Evolutionary conservation across 352 stramenopile genomes (phyloP), one percentile per base, ranked within the genome.

Genomic region (Phytophthora hybrid): DNA sequence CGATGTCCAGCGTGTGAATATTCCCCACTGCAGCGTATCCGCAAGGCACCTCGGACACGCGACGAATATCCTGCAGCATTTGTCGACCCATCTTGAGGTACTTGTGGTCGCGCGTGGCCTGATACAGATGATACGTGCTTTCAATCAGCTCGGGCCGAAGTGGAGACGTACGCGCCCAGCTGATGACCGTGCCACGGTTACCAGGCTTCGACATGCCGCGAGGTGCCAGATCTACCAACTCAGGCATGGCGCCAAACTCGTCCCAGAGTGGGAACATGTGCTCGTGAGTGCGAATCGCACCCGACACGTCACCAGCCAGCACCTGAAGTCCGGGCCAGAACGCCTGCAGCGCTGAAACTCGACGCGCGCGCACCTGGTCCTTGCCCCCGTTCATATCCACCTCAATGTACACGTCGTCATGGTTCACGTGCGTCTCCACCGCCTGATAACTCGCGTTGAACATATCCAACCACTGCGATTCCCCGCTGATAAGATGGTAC

Each of bases 281-380:
- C 68, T 98, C 98, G 47, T 99, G 79, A 32, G 93, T 97, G 26
- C 87, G 86, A 57, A 98, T 94, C 16, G 96, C 95, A 21, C 90
- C 85, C 10, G 83, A 84, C 2, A 98, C 75, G 71, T 99, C 96
- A 4, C 98, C 98, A 4, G 97, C 78, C 5, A 99, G 84, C 21
- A 98, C 91, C 74, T 99, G 97, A 21, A 99, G 82, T 0, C 97
- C 97, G 0, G 97, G 97, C 89, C 97, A 99, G 72, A 99, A 99
- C 0, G 97, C 96, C 77, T 98, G 97, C 21, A 99, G 77, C 19
- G 93, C 94, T 18, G 89, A 96, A 6, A 94, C 83, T 26, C 87
- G 83, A 46, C 74, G 85, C 32, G 82, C 85, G 1, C 86, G 85
- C n/a, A 94, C 74, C 18, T 78, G 69, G 18, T 86, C 39, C 46